Conservation (phyloP, 805 yeast species). For the Trichomonascus vanleenenianus region DNA sequence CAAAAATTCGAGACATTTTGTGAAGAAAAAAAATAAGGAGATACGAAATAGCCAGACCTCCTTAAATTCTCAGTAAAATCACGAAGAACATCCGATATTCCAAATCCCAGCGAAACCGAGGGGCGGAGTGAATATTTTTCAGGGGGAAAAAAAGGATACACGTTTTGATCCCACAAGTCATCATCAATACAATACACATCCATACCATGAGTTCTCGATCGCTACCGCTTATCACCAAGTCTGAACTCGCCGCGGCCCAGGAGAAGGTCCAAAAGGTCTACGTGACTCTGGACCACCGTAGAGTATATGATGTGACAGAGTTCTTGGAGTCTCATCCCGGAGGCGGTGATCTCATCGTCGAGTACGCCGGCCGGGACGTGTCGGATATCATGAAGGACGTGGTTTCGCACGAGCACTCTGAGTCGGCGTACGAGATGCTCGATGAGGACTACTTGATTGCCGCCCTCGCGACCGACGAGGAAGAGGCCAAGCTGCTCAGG, state of each 20-base stretch:
- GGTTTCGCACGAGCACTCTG: slow-evolving; percentile 70
- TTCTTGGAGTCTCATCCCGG: slow-evolving; percentile 72
- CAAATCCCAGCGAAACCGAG: no score
- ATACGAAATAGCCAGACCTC: no score
- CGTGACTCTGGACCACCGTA: slow-evolving; percentile 69
- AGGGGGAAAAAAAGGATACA: slow-evolving; percentile 19
- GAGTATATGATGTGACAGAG: slow-evolving; percentile 74
- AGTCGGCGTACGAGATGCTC: slow-evolving; percentile 77
- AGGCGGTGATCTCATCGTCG: slow-evolving; percentile 47
- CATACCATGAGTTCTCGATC: neutral
- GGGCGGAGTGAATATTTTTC: no score
- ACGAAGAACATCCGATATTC: no score
- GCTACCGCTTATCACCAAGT: slow-evolving; percentile 49
- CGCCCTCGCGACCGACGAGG: slow-evolving; percentile 71
- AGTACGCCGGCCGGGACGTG: slow-evolving; percentile 32
- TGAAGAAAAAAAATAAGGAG: no score
- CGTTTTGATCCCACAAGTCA: neutral
- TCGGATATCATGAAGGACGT: slow-evolving; percentile 73
- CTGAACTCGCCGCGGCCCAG: slow-evolving; percentile 48
- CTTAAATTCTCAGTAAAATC: no score
- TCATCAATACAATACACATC: neutral
- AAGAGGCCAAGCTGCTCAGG: slow-evolving; percentile 60
- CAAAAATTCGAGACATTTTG: no score
- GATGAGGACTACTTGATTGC: slow-evolving; percentile 77
- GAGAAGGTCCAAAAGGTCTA: slow-evolving; percentile 41